These are phyloP conservation scores for Salix koriyanagi DNA, from an alignment of 345 rosid species.

Conservation along the genomic window DNA sequence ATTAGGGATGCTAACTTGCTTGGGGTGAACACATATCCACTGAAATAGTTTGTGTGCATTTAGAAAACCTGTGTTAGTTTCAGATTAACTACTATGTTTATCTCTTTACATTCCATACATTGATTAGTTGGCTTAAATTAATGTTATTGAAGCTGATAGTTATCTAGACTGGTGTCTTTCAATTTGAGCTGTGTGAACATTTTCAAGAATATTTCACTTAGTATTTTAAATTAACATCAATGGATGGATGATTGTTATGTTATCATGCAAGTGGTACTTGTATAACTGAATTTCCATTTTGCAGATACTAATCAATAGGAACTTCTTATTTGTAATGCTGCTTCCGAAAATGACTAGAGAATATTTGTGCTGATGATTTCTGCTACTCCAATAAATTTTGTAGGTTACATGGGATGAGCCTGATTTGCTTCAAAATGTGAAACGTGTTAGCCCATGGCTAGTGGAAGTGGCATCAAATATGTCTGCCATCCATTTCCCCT, in stretches of 20 bases:
- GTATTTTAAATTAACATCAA: not conserved
- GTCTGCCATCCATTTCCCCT: slow-evolving; percentile 62
- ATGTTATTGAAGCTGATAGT: not conserved
- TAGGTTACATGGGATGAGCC: slow-evolving; percentile 99
- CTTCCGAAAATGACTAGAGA: not conserved
- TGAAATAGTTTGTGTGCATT: not conserved
- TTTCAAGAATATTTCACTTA: not conserved
- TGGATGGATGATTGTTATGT: not conserved
- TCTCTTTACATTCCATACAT: too few relatives aligned
- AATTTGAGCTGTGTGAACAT: not conserved
- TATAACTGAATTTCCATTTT: not conserved
- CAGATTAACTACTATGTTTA: not conserved
- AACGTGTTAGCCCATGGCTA: slow-evolving; percentile 92
- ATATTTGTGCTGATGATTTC: not conserved
- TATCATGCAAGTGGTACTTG: not conserved
- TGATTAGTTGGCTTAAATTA: not conserved
- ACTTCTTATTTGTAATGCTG: not conserved
- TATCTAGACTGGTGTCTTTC: not conserved
- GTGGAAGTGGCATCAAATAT: slow-evolving; percentile 80
- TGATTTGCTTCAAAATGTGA: slow-evolving; percentile 91
- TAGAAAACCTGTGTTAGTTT: not conserved
- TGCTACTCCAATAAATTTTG: not conserved
- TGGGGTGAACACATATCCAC: not conserved
- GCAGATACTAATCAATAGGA: not conserved
- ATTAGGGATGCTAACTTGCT: not conserved